phyloP scores from a whole-genome alignment of 192 early-diverging fungal species.

The Backusella morwellensis region DNA sequence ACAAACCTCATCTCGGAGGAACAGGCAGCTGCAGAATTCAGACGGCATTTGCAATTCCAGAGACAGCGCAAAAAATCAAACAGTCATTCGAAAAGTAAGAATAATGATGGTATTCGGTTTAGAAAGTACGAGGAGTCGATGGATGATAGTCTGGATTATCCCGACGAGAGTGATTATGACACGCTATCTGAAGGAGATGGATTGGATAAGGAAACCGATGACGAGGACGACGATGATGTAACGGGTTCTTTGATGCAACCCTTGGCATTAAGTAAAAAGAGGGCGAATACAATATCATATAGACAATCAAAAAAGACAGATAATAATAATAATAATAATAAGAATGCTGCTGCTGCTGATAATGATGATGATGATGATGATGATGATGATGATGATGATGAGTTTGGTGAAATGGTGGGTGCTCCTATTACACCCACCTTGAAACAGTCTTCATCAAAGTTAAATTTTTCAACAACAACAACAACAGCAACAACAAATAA shows the following conservation, averaged over 20 bases:
- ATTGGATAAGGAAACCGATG: not conserved
- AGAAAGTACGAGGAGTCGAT: constrained; percentile 7
- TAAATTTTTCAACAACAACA: not conserved
- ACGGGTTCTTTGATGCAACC: constrained; percentile 7
- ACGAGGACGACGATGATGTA: not conserved
- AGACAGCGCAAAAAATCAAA: not conserved
- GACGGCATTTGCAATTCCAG: constrained; percentile 9
- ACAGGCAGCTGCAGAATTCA: constrained; percentile 10
- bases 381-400: constrained; percentile 4
- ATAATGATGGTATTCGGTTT: not conserved
- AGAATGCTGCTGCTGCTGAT: no score
- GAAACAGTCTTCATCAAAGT: not conserved
- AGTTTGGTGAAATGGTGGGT: constrained; percentile 11
- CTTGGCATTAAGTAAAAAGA: not conserved
- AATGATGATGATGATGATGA: no score
- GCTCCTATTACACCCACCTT: not conserved
- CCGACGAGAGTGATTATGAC: constrained; percentile 6
- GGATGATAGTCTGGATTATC: constrained; percentile 8
- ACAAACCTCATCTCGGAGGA: constrained; percentile 11
- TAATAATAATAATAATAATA: not conserved
- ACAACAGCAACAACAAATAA: not conserved
- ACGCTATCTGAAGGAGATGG: not conserved
- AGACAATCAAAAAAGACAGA: not conserved
- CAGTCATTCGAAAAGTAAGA: not conserved
- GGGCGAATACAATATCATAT: not conserved